Evolutionary conservation across 2,329 filamentous ascomycete genomes (phyloP), one percentile per base, ranked within the genome.

Genomic region (Pyricularia pennisetigena): DNA sequence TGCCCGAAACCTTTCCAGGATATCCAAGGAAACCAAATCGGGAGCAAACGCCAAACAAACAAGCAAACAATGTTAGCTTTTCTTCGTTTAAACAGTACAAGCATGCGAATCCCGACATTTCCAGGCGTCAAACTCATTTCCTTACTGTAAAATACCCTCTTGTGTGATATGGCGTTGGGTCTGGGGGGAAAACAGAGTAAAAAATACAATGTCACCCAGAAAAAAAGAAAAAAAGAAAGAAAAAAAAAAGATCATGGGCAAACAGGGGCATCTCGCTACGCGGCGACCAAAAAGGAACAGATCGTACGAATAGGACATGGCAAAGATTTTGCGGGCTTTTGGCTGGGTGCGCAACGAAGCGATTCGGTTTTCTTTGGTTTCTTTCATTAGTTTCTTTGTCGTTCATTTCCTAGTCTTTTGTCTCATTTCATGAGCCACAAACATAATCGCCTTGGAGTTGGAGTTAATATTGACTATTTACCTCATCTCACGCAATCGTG

Each of bases 111-210:
- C 14, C 28, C 16, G 59, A 62, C 59, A 62, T 62, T 62, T 62
- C 14, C 59, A 62, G 59, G 59, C 59, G 59, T 62, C 59, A 62
- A 62, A 29, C 59, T 62, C 4, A 28, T 62, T 62, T 62, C 24
- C 2, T 62, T 62, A n/a, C 57, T 77, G 65, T 76, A 74, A 70
- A 76, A 79, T 72, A 73, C 73, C 69, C 74, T 72, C 68, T 71
- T 69, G 67, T 20, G 20, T 54, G 41, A 54, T 54, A 54, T 54
- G 41, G 41, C 41, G 59, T 62, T 62, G 24, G 59, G 59, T 62
- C 28, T 61, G 26, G 24, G 26, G 59, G 41, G 4, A 26, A 28
- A 28, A 29, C 3, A 10, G 26, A 28, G 9, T 26, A 62, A 62
- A 28, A 59, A 28, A 29, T 6, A 26, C 2, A 3, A 1, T 26